Conservation (phyloP, 805 yeast genomes). For the Candida xiaguanensis region DNA sequence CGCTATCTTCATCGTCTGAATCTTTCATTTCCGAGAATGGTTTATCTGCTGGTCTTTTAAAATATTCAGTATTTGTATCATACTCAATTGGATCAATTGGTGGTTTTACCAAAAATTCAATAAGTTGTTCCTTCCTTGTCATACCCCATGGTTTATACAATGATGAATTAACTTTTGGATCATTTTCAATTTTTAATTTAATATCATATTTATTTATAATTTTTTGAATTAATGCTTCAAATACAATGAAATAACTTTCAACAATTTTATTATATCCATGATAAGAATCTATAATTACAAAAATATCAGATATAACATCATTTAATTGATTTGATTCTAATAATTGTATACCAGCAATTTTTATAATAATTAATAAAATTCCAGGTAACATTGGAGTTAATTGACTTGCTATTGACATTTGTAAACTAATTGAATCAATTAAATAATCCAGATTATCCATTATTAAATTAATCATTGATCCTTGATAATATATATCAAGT, state of each 20-base stretch:
- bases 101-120: constrained; percentile 32
- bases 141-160: constrained; percentile 61
- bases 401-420: constrained; percentile 59
- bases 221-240: constrained; percentile 56
- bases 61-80: constrained; percentile 37
- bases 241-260: constrained; percentile 69
- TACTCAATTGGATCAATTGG: constrained; percentile 24
- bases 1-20: constrained; percentile 26
- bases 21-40: constrained; percentile 27
- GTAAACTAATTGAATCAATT: constrained; percentile 70
- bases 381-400: constrained; percentile 72
- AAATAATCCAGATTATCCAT: constrained; percentile 74
- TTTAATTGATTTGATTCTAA: constrained; percentile 53
- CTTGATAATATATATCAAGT: constrained; percentile 43
- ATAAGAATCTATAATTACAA: constrained; percentile 74
- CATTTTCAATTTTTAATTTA: background rate
- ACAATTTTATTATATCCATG: constrained; percentile 77
- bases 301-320: constrained; percentile 72
- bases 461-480: constrained; percentile 55
- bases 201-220: constrained; percentile 12
- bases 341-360: constrained; percentile 64
- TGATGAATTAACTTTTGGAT: constrained; percentile 12
- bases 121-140: constrained; percentile 38
- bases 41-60: constrained; percentile 33
- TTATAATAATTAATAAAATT: constrained; percentile 64